Percentiles rank a stretch among this genome's conserved stretches.
phyloP scores from a whole-genome alignment of 2,329 filamentous ascomycete genomes.

The Fusarium praegraminearum region DNA sequence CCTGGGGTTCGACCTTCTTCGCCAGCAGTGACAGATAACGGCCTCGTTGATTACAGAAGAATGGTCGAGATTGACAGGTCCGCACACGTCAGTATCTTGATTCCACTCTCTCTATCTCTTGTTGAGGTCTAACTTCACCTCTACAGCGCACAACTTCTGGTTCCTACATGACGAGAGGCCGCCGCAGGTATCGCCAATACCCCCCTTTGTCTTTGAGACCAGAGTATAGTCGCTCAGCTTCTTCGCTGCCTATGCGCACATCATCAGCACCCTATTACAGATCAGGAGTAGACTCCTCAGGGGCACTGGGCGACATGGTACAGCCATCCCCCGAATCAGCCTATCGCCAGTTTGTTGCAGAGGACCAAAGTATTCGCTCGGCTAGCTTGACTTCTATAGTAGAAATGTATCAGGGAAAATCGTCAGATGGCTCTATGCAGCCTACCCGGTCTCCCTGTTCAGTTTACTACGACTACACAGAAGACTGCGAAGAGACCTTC shows the following conservation, averaged over 20 bases:
- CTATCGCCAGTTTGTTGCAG: conserved; percentile 51
- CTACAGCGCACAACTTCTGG: conserved; percentile 60
- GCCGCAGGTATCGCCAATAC: conserved; percentile 52
- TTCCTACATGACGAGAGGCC: conserved; percentile 55
- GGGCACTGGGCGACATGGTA: conserved; percentile 54
- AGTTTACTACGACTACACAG: conserved; percentile 66
- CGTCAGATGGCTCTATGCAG: conserved; percentile 46
- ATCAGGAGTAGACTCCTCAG: conserved; percentile 44
- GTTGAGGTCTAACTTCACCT: conserved; percentile 2
- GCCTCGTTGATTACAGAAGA: conserved; percentile 61
- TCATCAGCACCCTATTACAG: conserved; percentile 46
- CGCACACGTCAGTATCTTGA: conserved; percentile 56
- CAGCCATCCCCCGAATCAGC: conserved; percentile 46
- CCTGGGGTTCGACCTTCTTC: conserved; percentile 64
- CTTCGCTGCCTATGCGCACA: conserved; percentile 53
- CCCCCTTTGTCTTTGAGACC: conserved; percentile 56
- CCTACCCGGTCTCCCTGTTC: conserved; percentile 51
- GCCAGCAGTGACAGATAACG: conserved; percentile 62
- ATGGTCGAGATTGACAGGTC: conserved; percentile 64
- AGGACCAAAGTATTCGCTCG: conserved; percentile 56
- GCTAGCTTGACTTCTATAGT: conserved; percentile 64
- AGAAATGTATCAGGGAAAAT: conserved; percentile 58
- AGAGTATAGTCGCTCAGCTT: conserved; percentile 57
- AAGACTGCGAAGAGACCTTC: conserved; percentile 59
- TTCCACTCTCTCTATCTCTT: not conserved